phyloP scores from a whole-genome alignment of 176 grass and related monocot genomes.

The Puya raimondii region DNA sequence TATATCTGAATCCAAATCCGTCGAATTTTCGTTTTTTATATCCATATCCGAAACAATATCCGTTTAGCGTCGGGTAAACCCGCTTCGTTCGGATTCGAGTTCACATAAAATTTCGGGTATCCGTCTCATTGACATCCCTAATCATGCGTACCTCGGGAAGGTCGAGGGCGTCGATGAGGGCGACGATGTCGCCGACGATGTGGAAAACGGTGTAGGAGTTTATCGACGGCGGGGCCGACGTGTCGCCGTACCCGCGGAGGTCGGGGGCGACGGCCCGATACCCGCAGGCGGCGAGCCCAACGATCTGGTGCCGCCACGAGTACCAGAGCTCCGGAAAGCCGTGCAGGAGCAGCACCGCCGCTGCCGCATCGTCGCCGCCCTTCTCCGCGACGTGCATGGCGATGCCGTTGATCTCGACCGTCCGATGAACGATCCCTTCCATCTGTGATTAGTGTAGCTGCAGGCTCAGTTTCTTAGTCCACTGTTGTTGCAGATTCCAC shows the following conservation, averaged over 20 bases:
- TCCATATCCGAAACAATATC: too few relatives aligned
- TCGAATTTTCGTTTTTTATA: too few relatives aligned
- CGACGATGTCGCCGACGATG: conserved; percentile 67
- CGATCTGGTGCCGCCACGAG: conserved; percentile 76
- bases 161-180: conserved; percentile 57
- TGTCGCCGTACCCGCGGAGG: conserved; percentile 66
- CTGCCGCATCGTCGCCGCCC: neutral
- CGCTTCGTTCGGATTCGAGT: too few relatives aligned
- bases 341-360: conserved; percentile 46
- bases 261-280: conserved; percentile 66
- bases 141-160: neutral
- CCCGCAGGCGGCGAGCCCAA: conserved; percentile 41
- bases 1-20: too few relatives aligned
- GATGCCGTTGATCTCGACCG: conserved; percentile 55
- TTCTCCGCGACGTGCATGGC: conserved; percentile 60
- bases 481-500: neutral
- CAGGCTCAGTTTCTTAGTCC: too few relatives aligned
- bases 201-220: conserved; percentile 70
- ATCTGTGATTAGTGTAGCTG: neutral
- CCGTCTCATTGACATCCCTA: too few relatives aligned
- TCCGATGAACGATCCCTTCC: conserved; percentile 34
- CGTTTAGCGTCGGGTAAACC: too few relatives aligned
- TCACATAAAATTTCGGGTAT: too few relatives aligned
- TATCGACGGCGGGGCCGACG: conserved; percentile 32
- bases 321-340: conserved; percentile 88